Evolutionary conservation across 441 rosid species (phyloP), one percentile per base, ranked within the genome.

Genomic region (Brassica balearica): DNA sequence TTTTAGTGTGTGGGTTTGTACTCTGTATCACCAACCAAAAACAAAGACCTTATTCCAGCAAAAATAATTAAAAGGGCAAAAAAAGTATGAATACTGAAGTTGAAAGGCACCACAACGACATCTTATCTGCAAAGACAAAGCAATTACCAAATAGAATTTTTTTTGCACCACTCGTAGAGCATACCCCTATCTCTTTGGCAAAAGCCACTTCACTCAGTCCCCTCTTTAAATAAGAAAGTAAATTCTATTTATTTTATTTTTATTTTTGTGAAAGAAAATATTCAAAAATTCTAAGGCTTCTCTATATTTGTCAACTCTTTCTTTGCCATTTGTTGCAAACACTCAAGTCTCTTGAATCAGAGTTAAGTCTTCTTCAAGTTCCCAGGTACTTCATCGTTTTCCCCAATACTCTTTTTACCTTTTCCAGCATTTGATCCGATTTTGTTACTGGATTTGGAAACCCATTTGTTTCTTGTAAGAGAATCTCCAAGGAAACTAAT

Each of bases 121-220:
- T 3, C 82, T 78, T 78, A 78, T 78, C 82, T 73, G n/a, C 66
- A 65, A 58, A 51, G 56, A 51, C 56, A 51, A n/a, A 51, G 22
- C 41, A 23, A 12, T 55, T 56, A 14, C 34, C 32, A 7, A 69
- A 22, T 32, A 32, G 20, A 84, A 29, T 29, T 29, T 32, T 90
- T 8, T 38, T 79, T 86, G 86, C 86, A 53, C 96, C 95, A 86
- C 94, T 73, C 92, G 82, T 65, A 74, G 60, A 70, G 51, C 70
- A 17, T 77, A 85, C 89, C 98, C 98, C 95, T 92, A 92, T 92
- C 95, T 84, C 43, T 77, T 80, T 9, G 77, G 87, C 81, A 91
- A 89, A 87, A 81, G 93, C 90, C 92, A 87, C 74, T 60, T 38
- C 41, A 79, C 61, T 68, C 73, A 25, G 8, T 64, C 68, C 22